A percentile compares a stretch with the other conserved stretches of the same genome.
These are phyloP conservation scores for Neofusicoccum laricinum DNA, from an alignment of 2,329 filamentous ascomycete genomes.

Conservation along the genomic window DNA sequence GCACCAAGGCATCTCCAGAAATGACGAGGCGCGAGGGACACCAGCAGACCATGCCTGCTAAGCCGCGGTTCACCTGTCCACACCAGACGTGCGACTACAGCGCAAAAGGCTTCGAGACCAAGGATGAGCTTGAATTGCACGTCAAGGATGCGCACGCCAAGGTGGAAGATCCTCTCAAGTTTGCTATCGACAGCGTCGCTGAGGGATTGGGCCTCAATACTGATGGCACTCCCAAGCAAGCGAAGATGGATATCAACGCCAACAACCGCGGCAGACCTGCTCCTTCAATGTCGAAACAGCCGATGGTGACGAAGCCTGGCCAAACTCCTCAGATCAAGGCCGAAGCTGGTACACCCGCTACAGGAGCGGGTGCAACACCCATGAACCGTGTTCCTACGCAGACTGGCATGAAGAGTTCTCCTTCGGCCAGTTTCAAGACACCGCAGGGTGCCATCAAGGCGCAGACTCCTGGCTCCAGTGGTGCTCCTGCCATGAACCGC, in stretches of 20 bases:
- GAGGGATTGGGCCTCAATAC: constrained; percentile 48
- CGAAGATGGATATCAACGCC: constrained; percentile 26
- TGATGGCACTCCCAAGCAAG: constrained; percentile 43
- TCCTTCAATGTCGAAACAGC: constrained; percentile 23
- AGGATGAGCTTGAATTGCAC: constrained; percentile 55
- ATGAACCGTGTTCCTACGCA: constrained; percentile 38
- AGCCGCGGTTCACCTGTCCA: constrained; percentile 52
- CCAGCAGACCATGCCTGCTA: constrained; percentile 35
- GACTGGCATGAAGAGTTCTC: constrained; percentile 36
- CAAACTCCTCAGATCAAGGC: constrained; percentile 31
- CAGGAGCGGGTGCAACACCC: constrained; percentile 31
- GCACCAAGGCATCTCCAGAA: constrained; percentile 41
- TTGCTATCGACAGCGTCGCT: constrained; percentile 52
- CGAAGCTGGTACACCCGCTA: constrained; percentile 35
- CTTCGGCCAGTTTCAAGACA: constrained; percentile 36
- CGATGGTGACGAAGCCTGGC: constrained; percentile 31
- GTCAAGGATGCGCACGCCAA: constrained; percentile 51
- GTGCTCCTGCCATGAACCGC: constrained; percentile 5
- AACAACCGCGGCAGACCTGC: constrained; percentile 23
- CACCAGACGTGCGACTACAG: constrained; percentile 53
- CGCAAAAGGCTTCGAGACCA: constrained; percentile 53
- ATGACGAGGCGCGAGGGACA: constrained; percentile 49
- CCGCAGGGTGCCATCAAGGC: constrained; percentile 34
- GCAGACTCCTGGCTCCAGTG: constrained; percentile 30
- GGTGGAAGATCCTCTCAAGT: constrained; percentile 56